A percentile compares a stretch with the other conserved stretches of the same genome.
Evolutionary conservation across 176 grass and related monocot genomes (phyloP).

Genomic region (Phoenix dactylifera): DNA sequence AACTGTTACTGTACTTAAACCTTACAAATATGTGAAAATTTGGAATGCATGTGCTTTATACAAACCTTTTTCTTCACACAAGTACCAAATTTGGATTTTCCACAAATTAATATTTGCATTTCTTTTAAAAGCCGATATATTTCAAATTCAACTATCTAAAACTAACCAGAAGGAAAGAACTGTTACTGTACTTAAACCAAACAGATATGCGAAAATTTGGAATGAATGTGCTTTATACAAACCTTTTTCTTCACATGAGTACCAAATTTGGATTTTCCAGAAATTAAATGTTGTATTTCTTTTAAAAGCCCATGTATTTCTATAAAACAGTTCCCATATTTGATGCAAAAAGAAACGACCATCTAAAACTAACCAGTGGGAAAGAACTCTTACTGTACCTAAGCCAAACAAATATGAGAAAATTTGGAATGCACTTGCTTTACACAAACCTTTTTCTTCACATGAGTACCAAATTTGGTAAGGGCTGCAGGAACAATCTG

Average conservation of each 20-base stretch:
- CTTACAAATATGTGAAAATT: neutral
- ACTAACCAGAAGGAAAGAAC: no score
- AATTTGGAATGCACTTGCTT: neutral
- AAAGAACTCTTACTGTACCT: no score
- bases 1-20: no score
- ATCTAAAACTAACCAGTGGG: no score
- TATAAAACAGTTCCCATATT: no score
- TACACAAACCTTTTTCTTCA: slow-evolving; percentile 93
- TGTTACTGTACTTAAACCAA: no score
- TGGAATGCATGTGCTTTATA: neutral
- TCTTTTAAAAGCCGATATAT: no score
- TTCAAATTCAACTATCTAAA: no score
- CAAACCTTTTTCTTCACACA: slow-evolving; percentile 97
- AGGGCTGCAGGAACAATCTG: slow-evolving; percentile 71
- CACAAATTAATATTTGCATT: no score
- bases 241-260: slow-evolving; percentile 99
- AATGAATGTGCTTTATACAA: slow-evolving; percentile 5
- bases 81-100: slow-evolving; percentile 61
- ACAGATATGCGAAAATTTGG: neutral
- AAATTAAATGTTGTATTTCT: no score
- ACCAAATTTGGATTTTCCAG: slow-evolving; percentile 47
- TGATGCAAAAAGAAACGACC: no score
- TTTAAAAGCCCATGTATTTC: no score
- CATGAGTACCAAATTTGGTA: slow-evolving; percentile 89
- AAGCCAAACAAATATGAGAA: neutral